phyloP scores from a whole-genome alignment of 108 stramenopile genomes.

The Aurantiochytrium sp. region DNA sequence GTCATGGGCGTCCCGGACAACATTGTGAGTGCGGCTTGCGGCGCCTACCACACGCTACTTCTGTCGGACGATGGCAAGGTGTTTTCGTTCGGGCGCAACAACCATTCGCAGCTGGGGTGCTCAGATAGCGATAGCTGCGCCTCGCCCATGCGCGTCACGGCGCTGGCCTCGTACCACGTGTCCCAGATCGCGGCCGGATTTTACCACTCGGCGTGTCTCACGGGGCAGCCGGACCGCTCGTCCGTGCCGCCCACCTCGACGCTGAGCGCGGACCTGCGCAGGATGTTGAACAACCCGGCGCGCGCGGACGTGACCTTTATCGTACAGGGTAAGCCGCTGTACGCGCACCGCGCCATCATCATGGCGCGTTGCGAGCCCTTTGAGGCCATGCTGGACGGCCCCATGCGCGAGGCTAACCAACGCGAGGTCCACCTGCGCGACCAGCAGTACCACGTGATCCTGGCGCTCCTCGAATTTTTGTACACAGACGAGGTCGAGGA shows the following conservation, averaged over 20 bases:
- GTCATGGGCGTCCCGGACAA: constrained; percentile 34
- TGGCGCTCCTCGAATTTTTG: constrained; percentile 79
- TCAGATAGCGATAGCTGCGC: constrained; percentile 27
- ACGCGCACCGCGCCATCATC: constrained; percentile 79
- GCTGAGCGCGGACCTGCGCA: neutral
- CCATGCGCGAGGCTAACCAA: constrained; percentile 55
- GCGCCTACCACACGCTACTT: constrained; percentile 49
- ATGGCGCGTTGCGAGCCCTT: constrained; percentile 78
- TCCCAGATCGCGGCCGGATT: neutral
- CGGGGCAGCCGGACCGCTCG: neutral
- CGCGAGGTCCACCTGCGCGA: constrained; percentile 76
- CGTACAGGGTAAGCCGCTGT: constrained; percentile 73
- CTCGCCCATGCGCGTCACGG: neutral
- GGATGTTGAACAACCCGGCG: neutral
- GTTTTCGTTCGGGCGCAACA: constrained; percentile 22
- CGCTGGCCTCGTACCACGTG: neutral
- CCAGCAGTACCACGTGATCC: constrained; percentile 70
- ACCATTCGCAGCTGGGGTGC: constrained; percentile 53
- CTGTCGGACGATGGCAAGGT: constrained; percentile 44
- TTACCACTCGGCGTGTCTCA: constrained; percentile 8
- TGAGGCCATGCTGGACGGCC: constrained; percentile 84
- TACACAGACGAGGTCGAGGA: constrained; percentile 72
- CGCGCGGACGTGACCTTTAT: constrained; percentile 76
- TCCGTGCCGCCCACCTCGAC: neutral
- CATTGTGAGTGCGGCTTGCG: constrained; percentile 35